Conservation (phyloP, 2,329 filamentous ascomycete species). For the Nemania diffusa region DNA sequence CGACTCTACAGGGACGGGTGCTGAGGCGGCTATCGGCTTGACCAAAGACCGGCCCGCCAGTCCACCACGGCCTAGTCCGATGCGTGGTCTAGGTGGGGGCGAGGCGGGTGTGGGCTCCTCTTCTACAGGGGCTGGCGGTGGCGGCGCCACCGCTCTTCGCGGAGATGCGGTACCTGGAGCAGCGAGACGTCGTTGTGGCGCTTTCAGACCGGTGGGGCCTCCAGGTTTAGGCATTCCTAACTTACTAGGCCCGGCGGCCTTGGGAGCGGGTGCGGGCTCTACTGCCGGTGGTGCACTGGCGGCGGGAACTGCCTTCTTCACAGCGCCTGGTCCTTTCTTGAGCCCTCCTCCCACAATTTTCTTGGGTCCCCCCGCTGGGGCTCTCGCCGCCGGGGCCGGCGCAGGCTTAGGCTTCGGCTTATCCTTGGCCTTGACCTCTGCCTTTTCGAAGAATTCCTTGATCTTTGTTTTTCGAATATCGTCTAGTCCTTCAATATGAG, state of each 20-base stretch:
- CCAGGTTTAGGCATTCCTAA: conserved; percentile 65
- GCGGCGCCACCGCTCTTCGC: conserved; percentile 57
- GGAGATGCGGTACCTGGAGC: conserved; percentile 63
- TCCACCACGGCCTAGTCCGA: conserved; percentile 79
- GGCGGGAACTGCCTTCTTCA: conserved; percentile 60
- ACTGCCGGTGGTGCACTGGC: conserved; percentile 54
- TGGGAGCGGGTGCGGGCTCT: conserved; percentile 65
- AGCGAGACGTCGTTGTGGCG: conserved; percentile 66
- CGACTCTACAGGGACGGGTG: conserved; percentile 60
- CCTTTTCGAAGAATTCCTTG: conserved; percentile 86
- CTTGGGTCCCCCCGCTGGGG: conserved; percentile 55
- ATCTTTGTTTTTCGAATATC: conserved; percentile 96
- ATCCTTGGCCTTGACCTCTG: conserved; percentile 87
- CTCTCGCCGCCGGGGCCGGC: conserved; percentile 67
- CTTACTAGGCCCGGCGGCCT: conserved; percentile 59
- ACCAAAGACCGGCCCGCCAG: conserved; percentile 86
- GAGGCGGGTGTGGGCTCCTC: conserved; percentile 61
- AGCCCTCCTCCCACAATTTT: conserved; percentile 51
- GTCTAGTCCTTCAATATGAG: conserved; percentile 89
- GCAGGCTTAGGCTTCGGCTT: conserved; percentile 92
- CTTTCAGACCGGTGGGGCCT: conserved; percentile 67
- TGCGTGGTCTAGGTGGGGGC: conserved; percentile 69
- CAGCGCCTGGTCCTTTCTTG: conserved; percentile 63
- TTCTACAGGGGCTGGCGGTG: conserved; percentile 61
- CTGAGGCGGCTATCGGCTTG: conserved; percentile 70